A percentile compares a stretch with the other conserved stretches of the same genome.
These are phyloP conservation scores for Hirschioporus abietinus DNA, from an alignment of 768 basidiomycete species.

Conservation along the genomic window DNA sequence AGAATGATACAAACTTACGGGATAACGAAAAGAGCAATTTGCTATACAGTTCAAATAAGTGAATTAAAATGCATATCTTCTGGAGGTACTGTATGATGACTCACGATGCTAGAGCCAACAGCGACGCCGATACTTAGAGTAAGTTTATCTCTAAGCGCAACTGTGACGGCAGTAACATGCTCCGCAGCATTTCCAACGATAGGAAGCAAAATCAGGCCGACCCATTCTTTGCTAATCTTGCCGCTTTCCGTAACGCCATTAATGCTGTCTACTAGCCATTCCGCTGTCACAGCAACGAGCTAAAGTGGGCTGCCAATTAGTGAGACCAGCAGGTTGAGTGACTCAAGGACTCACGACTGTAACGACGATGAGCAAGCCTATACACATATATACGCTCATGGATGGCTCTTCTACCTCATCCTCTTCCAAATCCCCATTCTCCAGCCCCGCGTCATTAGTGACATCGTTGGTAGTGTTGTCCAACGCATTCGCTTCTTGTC, in stretches of 20 bases:
- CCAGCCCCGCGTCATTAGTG: conserved; percentile 10
- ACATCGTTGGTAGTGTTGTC: conserved; percentile 8
- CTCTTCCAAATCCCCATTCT: conserved; percentile 21
- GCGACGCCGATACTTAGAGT: conserved; percentile 85
- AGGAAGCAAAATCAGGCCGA: conserved; percentile 86
- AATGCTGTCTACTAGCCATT: conserved; percentile 75
- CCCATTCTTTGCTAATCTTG: conserved; percentile 69
- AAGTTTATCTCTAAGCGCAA: conserved; percentile 85
- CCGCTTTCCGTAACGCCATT: conserved; percentile 57
- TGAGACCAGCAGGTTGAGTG: background rate
- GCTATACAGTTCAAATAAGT: conserved; percentile 33
- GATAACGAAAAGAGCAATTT: conserved; percentile 83
- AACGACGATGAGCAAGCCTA: conserved; percentile 49
- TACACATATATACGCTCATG: conserved; percentile 53
- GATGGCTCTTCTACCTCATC: conserved; percentile 47
- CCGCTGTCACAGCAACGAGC: conserved; percentile 58
- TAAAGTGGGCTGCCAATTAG: conserved; percentile 15
- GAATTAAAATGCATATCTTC: background rate
- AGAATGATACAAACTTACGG: conserved; percentile 44
- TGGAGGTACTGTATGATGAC: conserved; percentile 22
- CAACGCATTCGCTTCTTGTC: background rate
- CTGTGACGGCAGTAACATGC: conserved; percentile 87
- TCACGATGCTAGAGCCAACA: conserved; percentile 78
- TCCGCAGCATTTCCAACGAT: conserved; percentile 92
- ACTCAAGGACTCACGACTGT: conserved; percentile 49